These are phyloP conservation scores for Glycyrrhiza uralensis DNA, from an alignment of 306 rosid species.

Conservation along the genomic window DNA sequence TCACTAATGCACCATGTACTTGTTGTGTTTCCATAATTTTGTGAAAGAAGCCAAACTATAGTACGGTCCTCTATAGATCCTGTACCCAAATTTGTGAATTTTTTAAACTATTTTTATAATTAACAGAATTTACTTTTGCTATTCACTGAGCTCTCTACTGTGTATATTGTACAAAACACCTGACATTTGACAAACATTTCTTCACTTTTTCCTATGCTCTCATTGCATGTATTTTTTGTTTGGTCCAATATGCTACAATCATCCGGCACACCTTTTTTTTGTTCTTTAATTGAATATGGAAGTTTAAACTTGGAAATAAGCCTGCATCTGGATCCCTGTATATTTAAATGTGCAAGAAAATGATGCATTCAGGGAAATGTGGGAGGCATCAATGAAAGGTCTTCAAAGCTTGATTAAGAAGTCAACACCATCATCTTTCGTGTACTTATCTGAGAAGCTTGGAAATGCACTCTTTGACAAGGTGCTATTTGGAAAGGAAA, in stretches of 20 bases:
- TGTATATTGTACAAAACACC: background rate
- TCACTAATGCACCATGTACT: background rate
- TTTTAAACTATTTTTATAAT: background rate
- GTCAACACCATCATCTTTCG: conserved; percentile 57
- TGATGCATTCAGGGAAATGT: conserved; percentile 55
- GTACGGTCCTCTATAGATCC: background rate
- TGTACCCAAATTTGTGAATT: background rate
- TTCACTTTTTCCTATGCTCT: background rate
- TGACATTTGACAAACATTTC: background rate
- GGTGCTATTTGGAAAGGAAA: conserved; percentile 37
- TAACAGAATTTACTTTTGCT: background rate
- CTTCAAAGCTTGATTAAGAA: conserved; percentile 51
- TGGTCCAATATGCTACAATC: conserved; percentile 15
- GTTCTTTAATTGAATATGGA: background rate
- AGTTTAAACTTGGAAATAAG: conserved; percentile 16
- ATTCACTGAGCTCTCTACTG: background rate
- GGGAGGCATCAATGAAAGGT: conserved; percentile 69
- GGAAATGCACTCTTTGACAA: conserved; percentile 45
- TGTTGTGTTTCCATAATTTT: background rate
- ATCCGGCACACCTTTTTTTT: background rate
- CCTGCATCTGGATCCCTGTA: background rate
- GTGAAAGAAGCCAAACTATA: background rate
- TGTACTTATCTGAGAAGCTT: conserved; percentile 46
- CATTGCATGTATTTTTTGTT: background rate
- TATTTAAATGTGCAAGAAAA: conserved; percentile 20